Conservation (phyloP, 2,329 filamentous ascomycete species). For the Monosporascus sp. region DNA sequence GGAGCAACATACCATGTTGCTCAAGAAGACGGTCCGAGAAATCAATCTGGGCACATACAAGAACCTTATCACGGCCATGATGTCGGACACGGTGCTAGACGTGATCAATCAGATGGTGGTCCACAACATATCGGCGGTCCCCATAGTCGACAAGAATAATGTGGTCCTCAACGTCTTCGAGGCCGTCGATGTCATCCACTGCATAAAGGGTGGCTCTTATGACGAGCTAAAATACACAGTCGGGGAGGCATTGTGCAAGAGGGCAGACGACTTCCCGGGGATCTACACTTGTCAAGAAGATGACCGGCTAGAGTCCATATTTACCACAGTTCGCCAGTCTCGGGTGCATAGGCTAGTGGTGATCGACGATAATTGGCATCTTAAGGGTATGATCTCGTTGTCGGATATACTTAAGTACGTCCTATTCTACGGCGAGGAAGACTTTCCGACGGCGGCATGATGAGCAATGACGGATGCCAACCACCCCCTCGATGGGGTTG, state of each 20-base stretch:
- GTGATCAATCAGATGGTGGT: slow-evolving; percentile 92
- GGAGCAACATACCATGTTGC: slow-evolving; percentile 75
- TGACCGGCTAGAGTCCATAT: slow-evolving; percentile 90
- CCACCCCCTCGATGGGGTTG: neutral
- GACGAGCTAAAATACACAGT: slow-evolving; percentile 84
- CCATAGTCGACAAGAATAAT: slow-evolving; percentile 76
- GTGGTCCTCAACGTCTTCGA: slow-evolving; percentile 93
- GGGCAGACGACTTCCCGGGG: slow-evolving; percentile 86
- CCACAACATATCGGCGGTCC: slow-evolving; percentile 89
- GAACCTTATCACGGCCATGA: slow-evolving; percentile 74
- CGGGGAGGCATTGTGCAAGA: slow-evolving; percentile 81
- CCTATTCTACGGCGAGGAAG: slow-evolving; percentile 71
- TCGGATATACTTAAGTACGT: slow-evolving; percentile 97
- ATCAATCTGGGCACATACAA: slow-evolving; percentile 81
- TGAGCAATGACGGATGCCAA: neutral
- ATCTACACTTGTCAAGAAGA: slow-evolving; percentile 94
- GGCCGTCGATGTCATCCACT: slow-evolving; percentile 91
- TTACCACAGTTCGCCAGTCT: slow-evolving; percentile 93
- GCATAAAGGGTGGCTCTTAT: slow-evolving; percentile 90
- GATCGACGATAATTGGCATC: slow-evolving; percentile 80
- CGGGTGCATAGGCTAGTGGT: slow-evolving; percentile 90
- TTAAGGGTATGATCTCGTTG: slow-evolving; percentile 85
- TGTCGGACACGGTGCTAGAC: slow-evolving; percentile 88
- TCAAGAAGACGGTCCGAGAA: slow-evolving; percentile 83
- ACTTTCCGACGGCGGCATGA: slow-evolving; percentile 18